Conservation (phyloP, 106 monocot species). For the Dioscorea dumetorum region DNA sequence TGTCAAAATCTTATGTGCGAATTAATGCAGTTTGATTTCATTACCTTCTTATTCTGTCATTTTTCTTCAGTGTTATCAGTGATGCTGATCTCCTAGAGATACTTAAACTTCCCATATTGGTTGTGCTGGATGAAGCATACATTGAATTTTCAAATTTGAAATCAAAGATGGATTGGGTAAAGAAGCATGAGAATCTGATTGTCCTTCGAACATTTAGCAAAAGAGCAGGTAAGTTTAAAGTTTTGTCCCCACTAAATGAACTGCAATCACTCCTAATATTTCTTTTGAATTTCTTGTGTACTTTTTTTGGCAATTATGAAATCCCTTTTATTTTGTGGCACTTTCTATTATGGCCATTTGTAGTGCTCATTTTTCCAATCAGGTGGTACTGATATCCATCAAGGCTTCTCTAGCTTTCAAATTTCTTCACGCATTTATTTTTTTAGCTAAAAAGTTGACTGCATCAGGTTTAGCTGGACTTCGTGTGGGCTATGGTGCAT, state of each 20-base stretch:
- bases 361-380: not conserved
- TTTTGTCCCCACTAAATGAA: no score
- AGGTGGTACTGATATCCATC: not conserved
- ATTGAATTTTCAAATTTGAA: constrained; percentile 85
- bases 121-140: constrained; percentile 96
- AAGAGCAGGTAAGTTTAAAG: constrained; percentile 64
- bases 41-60: constrained; percentile 5
- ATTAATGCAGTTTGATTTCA: not conserved
- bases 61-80: constrained; percentile 61
- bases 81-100: constrained; percentile 77
- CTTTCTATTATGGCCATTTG: not conserved
- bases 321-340: not conserved
- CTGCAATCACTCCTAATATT: no score
- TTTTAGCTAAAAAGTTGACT: not conserved
- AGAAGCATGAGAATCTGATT: constrained; percentile 93
- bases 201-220: constrained; percentile 99
- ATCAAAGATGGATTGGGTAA: constrained; percentile 97
- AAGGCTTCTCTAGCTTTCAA: not conserved
- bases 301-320: not conserved
- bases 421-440: not conserved
- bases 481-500: constrained; percentile 98
- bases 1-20: not conserved
- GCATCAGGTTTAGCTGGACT: constrained; percentile 89
- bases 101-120: constrained; percentile 77
- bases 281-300: not conserved